phyloP scores from a whole-genome alignment of 1,284 basidiomycete genomes.

The Fistulina hepatica region DNA sequence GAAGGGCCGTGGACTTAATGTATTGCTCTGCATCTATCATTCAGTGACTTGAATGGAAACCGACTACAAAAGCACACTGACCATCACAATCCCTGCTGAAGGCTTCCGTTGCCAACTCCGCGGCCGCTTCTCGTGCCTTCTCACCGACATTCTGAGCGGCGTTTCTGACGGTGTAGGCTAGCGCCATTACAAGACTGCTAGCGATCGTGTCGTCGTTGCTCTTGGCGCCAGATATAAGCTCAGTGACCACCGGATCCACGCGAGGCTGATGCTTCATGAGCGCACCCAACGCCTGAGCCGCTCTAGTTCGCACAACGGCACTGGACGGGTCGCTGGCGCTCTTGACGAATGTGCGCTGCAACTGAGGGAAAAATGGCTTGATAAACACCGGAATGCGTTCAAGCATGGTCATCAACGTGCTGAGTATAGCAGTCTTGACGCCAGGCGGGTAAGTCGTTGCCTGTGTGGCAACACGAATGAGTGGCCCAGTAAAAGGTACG shows the following conservation, averaged over 20 bases:
- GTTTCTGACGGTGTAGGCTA: constrained; percentile 68
- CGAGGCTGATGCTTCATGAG: constrained; percentile 87
- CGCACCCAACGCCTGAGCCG: constrained; percentile 79
- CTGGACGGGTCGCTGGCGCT: constrained; percentile 78
- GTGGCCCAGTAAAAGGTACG: constrained; percentile 91
- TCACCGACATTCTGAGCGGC: constrained; percentile 71
- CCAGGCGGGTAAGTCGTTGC: constrained; percentile 81
- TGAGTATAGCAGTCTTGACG: constrained; percentile 83
- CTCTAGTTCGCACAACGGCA: constrained; percentile 70
- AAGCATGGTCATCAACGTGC: constrained; percentile 74
- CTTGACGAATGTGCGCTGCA: constrained; percentile 96
- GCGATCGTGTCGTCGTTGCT: constrained; percentile 66
- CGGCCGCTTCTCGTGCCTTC: constrained; percentile 58
- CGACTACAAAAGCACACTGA: constrained; percentile 23
- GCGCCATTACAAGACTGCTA: constrained; percentile 64
- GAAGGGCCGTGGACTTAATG: too few relatives aligned
- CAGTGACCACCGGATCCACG: constrained; percentile 81
- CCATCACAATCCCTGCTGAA: constrained; percentile 70
- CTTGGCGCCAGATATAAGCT: constrained; percentile 66
- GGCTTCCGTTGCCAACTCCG: constrained; percentile 70
- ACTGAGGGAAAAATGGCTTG: constrained; percentile 96
- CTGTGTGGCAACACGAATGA: constrained; percentile 89
- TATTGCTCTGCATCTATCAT: too few relatives aligned
- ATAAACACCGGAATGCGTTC: constrained; percentile 81
- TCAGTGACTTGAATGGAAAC: constrained; percentile 19